These are phyloP conservation scores for Helenozyma rhizophorensis DNA, from an alignment of 805 yeast genomes.

Conservation along the genomic window DNA sequence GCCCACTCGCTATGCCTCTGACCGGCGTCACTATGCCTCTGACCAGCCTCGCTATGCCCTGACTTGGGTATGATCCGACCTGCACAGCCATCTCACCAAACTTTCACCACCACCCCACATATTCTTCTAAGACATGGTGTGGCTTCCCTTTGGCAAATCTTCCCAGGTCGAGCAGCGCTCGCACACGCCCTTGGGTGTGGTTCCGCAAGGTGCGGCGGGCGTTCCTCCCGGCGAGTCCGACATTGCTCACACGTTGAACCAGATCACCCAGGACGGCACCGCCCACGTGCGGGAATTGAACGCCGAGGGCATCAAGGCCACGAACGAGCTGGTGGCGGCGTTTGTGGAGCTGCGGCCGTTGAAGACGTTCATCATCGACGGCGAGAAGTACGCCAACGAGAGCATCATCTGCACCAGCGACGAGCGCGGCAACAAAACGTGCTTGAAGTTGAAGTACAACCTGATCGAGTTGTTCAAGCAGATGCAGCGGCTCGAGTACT, in stretches of 20 bases:
- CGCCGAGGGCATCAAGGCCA: constrained; percentile 8
- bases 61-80: too few relatives aligned
- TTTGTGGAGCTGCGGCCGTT: constrained; percentile 29
- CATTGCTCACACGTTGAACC: constrained; percentile 16
- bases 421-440: constrained; percentile 43
- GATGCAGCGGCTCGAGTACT: constrained; percentile 47
- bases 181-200: constrained; percentile 11
- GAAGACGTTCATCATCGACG: constrained; percentile 38
- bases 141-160: constrained; percentile 12
- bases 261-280: constrained; percentile 8
- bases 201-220: too few relatives aligned
- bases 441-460: constrained; percentile 38
- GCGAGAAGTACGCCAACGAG: constrained; percentile 31
- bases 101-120: too few relatives aligned
- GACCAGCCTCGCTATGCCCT: constrained; percentile 3
- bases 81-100: background rate
- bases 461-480: constrained; percentile 42
- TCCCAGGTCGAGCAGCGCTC: constrained; percentile 13
- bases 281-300: constrained; percentile 8
- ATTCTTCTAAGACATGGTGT: constrained; percentile 8
- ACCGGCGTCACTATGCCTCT: constrained; percentile 12
- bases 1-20: background rate
- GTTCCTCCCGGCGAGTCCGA: constrained; percentile 13
- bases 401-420: constrained; percentile 46
- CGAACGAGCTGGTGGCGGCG: constrained; percentile 21